A percentile compares a stretch with the other conserved stretches of the same genome.
Evolutionary conservation across 169 alveolate genomes (phyloP).

Genomic region (Sarcocystis neurona): DNA sequence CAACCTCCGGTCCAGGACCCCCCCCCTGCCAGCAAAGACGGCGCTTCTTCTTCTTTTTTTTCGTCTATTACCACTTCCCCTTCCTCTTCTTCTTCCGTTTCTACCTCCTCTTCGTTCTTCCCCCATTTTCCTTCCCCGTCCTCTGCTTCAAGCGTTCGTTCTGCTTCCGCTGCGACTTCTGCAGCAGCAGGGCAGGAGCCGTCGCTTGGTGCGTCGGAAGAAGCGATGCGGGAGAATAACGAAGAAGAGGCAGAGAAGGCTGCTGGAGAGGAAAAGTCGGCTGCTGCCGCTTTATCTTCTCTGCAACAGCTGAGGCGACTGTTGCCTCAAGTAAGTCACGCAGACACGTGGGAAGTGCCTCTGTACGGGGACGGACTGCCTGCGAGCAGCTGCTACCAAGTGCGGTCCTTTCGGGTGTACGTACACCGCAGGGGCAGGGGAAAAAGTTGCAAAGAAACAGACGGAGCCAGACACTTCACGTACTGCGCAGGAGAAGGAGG

Average conservation of each 20-base stretch:
- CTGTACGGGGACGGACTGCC: neutral
- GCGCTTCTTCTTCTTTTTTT: too few species aligned
- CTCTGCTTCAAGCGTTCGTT: too few species aligned
- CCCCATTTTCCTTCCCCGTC: too few species aligned
- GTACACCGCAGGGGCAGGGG: slow-evolving; percentile 11
- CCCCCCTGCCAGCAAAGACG: too few species aligned
- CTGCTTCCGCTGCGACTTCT: too few species aligned
- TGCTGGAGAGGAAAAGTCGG: neutral
- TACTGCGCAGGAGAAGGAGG: neutral
- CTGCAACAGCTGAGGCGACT: neutral
- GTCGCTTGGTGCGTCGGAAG: too few species aligned
- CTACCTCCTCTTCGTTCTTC: too few species aligned
- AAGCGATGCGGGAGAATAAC: neutral
- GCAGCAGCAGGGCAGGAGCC: too few species aligned
- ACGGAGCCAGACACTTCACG: neutral
- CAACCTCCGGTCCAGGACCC: too few species aligned
- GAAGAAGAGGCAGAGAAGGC: neutral
- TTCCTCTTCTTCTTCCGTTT: too few species aligned
- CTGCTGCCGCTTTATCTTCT: neutral
- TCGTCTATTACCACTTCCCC: too few species aligned
- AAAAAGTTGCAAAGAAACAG: neutral
- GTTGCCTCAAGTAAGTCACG: neutral
- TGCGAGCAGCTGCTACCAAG: neutral
- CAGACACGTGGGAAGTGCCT: neutral
- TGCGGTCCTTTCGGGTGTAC: slow-evolving; percentile 7